phyloP scores from a whole-genome alignment of 2,329 filamentous ascomycete genomes.

The Teratosphaeriaceae sp. region DNA sequence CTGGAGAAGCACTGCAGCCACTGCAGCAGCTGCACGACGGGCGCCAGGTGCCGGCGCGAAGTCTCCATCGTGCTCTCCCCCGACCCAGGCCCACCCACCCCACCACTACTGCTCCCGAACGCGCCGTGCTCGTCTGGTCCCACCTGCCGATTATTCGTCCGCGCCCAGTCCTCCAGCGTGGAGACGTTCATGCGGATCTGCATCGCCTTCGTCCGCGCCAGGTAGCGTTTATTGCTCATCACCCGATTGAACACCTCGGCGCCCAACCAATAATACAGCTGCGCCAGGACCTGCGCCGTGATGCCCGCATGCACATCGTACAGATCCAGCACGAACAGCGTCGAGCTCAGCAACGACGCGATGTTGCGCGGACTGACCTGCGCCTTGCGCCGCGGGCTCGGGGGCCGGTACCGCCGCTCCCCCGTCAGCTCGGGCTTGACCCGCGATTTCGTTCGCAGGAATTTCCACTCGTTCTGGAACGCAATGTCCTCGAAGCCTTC shows the following conservation, averaged over 20 bases:
- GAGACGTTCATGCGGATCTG: slow-evolving; percentile 99
- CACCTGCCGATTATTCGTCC: slow-evolving; percentile 84
- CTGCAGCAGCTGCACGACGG: slow-evolving; percentile 87
- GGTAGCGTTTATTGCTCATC: slow-evolving; percentile 91
- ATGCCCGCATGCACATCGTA: slow-evolving; percentile 99
- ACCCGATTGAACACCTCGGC: slow-evolving; percentile 96
- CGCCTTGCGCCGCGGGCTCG: slow-evolving; percentile 85
- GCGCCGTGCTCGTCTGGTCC: slow-evolving; percentile 95
- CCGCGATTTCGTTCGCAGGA: slow-evolving; percentile 87
- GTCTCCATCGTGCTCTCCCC: slow-evolving; percentile 85
- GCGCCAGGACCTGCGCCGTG: slow-evolving; percentile 80
- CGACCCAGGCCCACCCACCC: slow-evolving; percentile 64
- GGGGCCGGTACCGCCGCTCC: slow-evolving; percentile 85
- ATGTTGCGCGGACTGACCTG: slow-evolving; percentile 93
- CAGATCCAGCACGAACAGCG: slow-evolving; percentile 93
- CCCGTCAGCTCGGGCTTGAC: slow-evolving; percentile 81
- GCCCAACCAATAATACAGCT: slow-evolving; percentile 92
- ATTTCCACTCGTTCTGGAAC: slow-evolving; percentile 97
- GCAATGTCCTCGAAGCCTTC: slow-evolving; percentile 94
- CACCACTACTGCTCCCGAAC: too few relatives aligned
- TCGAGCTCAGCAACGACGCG: slow-evolving; percentile 89
- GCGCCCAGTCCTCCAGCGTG: slow-evolving; percentile 89
- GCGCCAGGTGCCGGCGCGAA: slow-evolving; percentile 75
- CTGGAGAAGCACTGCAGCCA: slow-evolving; percentile 99
- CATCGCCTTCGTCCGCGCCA: slow-evolving; percentile 97